These are phyloP conservation scores for Lepidium didymum DNA, from an alignment of 345 rosid genomes.

Conservation along the genomic window DNA sequence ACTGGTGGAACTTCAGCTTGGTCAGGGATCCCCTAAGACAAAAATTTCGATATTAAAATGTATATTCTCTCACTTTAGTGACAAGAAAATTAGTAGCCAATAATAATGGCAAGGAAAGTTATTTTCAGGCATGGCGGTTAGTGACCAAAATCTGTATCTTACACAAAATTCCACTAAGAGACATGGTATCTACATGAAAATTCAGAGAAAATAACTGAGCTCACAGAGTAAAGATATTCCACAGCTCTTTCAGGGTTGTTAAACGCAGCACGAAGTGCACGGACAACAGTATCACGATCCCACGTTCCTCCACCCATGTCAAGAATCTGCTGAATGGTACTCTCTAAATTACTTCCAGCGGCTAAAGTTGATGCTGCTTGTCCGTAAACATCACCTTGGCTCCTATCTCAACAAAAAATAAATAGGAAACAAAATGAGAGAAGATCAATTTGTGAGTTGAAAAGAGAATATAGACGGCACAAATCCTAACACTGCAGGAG, in stretches of 20 bases:
- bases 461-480: constrained; percentile 16
- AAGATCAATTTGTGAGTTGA: constrained; percentile 2
- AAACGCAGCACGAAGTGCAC: constrained; percentile 90
- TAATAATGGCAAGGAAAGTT: background rate
- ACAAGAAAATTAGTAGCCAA: background rate
- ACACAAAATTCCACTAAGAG: background rate
- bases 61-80: background rate
- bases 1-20: constrained; percentile 31
- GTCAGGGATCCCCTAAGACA: constrained; percentile 31
- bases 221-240: constrained; percentile 84
- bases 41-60: background rate
- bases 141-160: background rate
- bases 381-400: constrained; percentile 52
- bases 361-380: constrained; percentile 88
- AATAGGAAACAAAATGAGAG: background rate
- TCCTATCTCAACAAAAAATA: constrained; percentile 36
- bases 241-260: constrained; percentile 98
- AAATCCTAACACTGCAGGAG: constrained; percentile 24
- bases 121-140: background rate
- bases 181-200: background rate
- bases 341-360: constrained; percentile 77
- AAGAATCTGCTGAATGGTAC: constrained; percentile 78
- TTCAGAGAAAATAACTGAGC: constrained; percentile 12
- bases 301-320: constrained; percentile 96
- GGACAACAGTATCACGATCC: constrained; percentile 83